Conservation (phyloP, 2,329 filamentous ascomycete species). For the Graphilbum sp. region DNA sequence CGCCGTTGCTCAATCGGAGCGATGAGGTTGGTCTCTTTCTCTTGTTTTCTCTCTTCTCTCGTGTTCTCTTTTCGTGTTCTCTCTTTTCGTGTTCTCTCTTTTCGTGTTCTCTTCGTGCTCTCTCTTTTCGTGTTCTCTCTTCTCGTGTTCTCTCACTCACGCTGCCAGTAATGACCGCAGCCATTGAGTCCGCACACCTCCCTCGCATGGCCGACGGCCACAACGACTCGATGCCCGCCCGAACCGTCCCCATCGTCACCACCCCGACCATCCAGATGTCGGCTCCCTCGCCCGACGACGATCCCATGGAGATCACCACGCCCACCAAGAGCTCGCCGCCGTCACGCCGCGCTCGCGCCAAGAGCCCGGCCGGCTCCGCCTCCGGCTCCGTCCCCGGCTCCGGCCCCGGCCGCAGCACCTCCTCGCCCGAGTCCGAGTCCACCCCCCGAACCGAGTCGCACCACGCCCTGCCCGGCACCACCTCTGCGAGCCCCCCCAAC, state of each 20-base stretch:
- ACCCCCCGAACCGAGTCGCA: slow-evolving; percentile 19
- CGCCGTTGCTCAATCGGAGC: too few relatives aligned
- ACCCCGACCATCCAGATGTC: slow-evolving; percentile 42
- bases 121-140: background rate
- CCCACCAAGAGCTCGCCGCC: slow-evolving; percentile 29
- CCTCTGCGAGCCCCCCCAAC: background rate
- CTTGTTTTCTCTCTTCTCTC: too few relatives aligned
- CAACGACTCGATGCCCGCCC: slow-evolving; percentile 30
- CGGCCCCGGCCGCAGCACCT: slow-evolving; percentile 12
- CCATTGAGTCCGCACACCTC: slow-evolving; percentile 32
- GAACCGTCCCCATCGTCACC: slow-evolving; percentile 40
- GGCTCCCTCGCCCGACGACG: slow-evolving; percentile 37
- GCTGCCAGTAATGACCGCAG: slow-evolving; percentile 28
- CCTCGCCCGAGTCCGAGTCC: slow-evolving; percentile 5
- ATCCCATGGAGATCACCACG: slow-evolving; percentile 46
- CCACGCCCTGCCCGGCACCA: slow-evolving; percentile 18
- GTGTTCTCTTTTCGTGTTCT: background rate
- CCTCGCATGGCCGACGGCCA: slow-evolving; percentile 22
- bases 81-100: background rate
- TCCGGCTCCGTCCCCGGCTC: slow-evolving; percentile 17
- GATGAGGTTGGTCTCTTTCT: too few relatives aligned
- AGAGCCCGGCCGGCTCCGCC: slow-evolving; percentile 20
- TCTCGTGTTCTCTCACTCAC: background rate
- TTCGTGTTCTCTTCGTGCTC: background rate
- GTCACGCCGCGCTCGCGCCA: slow-evolving; percentile 21